Conservation (phyloP, 2,329 filamentous ascomycete species). For the Cryphonectria parasitica region DNA sequence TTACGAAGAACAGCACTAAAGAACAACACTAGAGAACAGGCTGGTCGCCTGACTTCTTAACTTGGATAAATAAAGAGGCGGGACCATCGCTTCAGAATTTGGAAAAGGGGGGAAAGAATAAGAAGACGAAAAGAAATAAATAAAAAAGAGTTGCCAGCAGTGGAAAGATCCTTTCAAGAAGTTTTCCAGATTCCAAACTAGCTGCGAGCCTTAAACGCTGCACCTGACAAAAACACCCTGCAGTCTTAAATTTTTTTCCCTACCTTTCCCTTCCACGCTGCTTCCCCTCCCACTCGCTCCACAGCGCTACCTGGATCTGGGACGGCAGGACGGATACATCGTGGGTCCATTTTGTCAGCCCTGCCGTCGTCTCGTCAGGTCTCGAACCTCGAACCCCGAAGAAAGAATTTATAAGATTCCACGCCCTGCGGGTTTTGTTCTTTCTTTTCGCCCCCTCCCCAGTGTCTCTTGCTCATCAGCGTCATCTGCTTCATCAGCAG, state of each 20-base stretch:
- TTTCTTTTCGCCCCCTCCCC: background rate
- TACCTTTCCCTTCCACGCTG: background rate
- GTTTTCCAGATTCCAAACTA: constrained; percentile 1
- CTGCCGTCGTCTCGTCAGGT: background rate
- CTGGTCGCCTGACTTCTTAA: background rate
- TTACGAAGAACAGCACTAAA: background rate
- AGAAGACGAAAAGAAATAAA: background rate
- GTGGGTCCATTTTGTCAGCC: constrained; percentile 1
- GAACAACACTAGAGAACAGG: background rate
- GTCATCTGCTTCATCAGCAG: background rate
- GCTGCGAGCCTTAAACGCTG: background rate
- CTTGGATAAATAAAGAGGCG: constrained; percentile 1
- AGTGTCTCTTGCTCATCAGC: background rate
- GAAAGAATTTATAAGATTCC: background rate
- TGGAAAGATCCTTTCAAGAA: background rate
- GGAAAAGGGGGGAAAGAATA: background rate
- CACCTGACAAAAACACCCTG: constrained; percentile 8
- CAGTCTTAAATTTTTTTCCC: background rate
- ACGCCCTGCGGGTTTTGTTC: background rate
- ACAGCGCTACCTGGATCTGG: background rate
- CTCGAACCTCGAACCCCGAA: background rate
- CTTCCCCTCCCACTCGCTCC: background rate
- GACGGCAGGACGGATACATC: background rate
- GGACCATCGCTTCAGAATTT: background rate
- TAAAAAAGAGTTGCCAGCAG: background rate